Evolutionary conservation across 2,329 filamentous ascomycete species (phyloP), one percentile per base, ranked within the genome.

Genomic region (Phyllosticta citrichinensis): DNA sequence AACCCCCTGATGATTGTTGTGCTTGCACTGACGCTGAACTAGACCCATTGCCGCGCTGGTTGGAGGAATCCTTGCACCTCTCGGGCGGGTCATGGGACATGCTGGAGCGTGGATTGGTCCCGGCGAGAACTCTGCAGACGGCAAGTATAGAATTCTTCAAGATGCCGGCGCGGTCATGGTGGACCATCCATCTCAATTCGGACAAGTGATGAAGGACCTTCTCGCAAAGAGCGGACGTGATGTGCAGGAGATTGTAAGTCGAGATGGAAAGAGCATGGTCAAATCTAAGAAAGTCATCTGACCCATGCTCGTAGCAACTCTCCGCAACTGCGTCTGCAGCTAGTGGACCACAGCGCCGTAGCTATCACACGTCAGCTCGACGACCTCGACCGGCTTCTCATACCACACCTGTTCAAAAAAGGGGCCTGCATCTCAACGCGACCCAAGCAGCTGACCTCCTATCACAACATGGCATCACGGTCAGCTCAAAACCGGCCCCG

Each of bases 161-260:
- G 76, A 80, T 60, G 87, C 81, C 12, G 87, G 87, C 2, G 87
- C 83, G 0, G 82, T 81, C 0, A 84, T 92, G 73, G 85, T 91
- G 2, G 83, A 88, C 63, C 88, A 92, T 68, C 89, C 89, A 0
- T 86, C 88, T 56, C 85, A 88, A 64, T 88, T 93, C 63, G 89
- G 89, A 0, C 76, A 80, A 20, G 82, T 83, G 0, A 83, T 92
- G 79, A 87, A 85, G 70, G 74, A 75, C 2, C 75, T 88, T 14
- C 74, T 91, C 3, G 73, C 71, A 17, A 73, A 75, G 47, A 72
- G 73, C 20, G 76, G 74, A 64, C 65, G 75, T 62, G 69, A 73
- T 60, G 70, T 77, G 33, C 67, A 68, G 61, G 74, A 74, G 63
- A 76, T 74, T 57, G 73, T 73, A 65, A 65, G 71, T 63, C n/a